phyloP scores from a whole-genome alignment of 139 green algal species.

The Chlamydomonas sp. region DNA sequence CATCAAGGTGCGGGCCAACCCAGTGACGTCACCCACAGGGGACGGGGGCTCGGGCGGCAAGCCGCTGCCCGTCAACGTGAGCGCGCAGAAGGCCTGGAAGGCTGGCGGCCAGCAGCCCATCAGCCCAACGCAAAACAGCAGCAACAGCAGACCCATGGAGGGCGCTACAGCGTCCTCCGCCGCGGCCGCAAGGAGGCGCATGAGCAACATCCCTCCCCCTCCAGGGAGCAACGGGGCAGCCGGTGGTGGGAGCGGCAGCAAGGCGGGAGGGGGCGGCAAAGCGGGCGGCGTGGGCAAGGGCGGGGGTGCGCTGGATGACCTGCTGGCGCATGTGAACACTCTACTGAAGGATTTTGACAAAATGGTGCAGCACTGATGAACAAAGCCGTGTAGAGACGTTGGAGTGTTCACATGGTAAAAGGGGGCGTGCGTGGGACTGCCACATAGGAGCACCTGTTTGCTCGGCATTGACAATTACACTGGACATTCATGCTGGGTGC shows the following conservation, averaged over 20 bases:
- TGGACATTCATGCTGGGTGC: not conserved
- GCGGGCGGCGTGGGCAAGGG: not conserved
- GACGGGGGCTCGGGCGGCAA: not conserved
- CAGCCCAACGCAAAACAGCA: not conserved
- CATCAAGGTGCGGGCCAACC: not conserved
- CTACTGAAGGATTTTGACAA: constrained; percentile 46
- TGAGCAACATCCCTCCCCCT: constrained; percentile 20
- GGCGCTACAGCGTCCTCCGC: not conserved
- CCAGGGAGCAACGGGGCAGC: not conserved
- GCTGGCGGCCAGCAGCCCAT: not conserved
- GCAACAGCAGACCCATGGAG: not conserved
- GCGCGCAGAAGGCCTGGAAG: not conserved
- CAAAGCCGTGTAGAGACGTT: not conserved
- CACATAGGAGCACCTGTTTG: not conserved
- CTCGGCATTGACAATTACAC: not conserved
- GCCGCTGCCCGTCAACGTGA: constrained; percentile 11
- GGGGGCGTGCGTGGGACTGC: not conserved
- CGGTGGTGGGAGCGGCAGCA: not conserved
- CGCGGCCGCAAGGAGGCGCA: not conserved
- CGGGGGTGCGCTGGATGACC: constrained; percentile 27
- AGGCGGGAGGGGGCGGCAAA: not conserved
- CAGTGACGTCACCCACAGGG: not conserved
- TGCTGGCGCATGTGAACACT: constrained; percentile 42
- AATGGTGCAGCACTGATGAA: not conserved
- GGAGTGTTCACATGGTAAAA: not conserved